These are phyloP conservation scores for Drosera capensis DNA, from an alignment of 148 eudicot species.

Conservation along the genomic window DNA sequence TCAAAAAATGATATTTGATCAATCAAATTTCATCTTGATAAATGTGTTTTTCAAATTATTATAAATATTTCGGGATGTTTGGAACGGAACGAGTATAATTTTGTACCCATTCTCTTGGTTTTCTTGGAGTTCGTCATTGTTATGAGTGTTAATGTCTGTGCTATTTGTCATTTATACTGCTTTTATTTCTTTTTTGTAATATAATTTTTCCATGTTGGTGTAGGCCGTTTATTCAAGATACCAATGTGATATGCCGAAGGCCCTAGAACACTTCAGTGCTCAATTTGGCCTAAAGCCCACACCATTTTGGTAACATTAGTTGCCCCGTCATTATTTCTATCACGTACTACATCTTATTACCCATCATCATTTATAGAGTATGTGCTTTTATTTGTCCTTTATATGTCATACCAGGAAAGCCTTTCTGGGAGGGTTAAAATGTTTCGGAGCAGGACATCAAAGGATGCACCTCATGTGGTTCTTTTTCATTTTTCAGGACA, in stretches of 20 bases:
- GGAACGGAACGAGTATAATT: too few relatives aligned
- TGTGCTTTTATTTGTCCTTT: not conserved
- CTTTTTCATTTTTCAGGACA: conserved; percentile 26
- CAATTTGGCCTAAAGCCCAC: conserved; percentile 90
- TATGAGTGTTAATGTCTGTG: not conserved
- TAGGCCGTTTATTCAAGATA: conserved; percentile 76
- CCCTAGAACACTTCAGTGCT: conserved; percentile 72
- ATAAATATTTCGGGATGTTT: too few relatives aligned
- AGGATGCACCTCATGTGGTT: conserved; percentile 3
- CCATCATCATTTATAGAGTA: not conserved
- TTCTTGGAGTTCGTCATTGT: not conserved
- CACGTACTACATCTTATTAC: conserved; percentile 41
- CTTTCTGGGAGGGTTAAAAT: not conserved
- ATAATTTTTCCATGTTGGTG: conserved; percentile 7
- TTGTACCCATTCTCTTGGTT: too few relatives aligned
- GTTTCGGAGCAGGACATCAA: not conserved
- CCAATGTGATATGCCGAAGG: conserved; percentile 47
- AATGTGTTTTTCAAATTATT: too few relatives aligned
- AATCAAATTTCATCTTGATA: too few relatives aligned
- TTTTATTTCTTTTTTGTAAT: conserved; percentile 1
- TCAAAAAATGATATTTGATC: too few relatives aligned
- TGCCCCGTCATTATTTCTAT: conserved; percentile 72
- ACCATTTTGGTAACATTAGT: conserved; percentile 60
- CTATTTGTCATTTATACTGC: not conserved
- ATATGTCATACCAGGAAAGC: not conserved